Evolutionary conservation across 345 rosid genomes (phyloP).

Genomic region (Linum tenue): DNA sequence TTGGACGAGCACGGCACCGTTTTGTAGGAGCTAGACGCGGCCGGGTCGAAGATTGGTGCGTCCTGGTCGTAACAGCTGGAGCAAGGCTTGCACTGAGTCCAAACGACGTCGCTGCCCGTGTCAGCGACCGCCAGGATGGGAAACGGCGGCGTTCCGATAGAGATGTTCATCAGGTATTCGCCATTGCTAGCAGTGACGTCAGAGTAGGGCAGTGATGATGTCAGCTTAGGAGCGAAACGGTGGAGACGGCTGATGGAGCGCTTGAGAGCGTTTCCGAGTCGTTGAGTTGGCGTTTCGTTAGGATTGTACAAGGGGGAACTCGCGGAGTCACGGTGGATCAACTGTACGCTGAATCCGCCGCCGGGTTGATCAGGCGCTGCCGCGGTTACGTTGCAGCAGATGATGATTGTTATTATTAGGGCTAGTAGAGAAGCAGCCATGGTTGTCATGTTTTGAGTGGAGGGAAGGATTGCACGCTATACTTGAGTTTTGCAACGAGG

Average conservation of each 20-base stretch:
- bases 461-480: too few relatives aligned
- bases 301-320: constrained; percentile 23
- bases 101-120: constrained; percentile 24
- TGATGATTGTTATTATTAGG: not conserved
- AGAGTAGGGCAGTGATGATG: not conserved
- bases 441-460: not conserved
- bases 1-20: constrained; percentile 20
- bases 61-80: constrained; percentile 23
- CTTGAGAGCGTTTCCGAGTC: constrained; percentile 8
- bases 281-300: not conserved
- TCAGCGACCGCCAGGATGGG: constrained; percentile 13
- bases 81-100: constrained; percentile 35
- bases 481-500: too few relatives aligned
- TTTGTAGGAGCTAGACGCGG: constrained; percentile 31
- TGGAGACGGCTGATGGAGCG: constrained; percentile 17
- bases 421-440: not conserved
- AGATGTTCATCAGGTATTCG: constrained; percentile 16
- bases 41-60: constrained; percentile 28
- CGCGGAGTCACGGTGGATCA: constrained; percentile 26
- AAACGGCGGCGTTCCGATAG: constrained; percentile 21
- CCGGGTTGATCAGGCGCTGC: not conserved
- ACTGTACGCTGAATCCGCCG: constrained; percentile 20
- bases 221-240: not conserved
- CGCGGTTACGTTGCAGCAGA: not conserved
- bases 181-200: not conserved